Percentiles rank a stretch among this genome's conserved stretches.
These are phyloP conservation scores for Acanthamoeba lenticulata DNA, from an alignment of 208 protist species.

Conservation along the genomic window DNA sequence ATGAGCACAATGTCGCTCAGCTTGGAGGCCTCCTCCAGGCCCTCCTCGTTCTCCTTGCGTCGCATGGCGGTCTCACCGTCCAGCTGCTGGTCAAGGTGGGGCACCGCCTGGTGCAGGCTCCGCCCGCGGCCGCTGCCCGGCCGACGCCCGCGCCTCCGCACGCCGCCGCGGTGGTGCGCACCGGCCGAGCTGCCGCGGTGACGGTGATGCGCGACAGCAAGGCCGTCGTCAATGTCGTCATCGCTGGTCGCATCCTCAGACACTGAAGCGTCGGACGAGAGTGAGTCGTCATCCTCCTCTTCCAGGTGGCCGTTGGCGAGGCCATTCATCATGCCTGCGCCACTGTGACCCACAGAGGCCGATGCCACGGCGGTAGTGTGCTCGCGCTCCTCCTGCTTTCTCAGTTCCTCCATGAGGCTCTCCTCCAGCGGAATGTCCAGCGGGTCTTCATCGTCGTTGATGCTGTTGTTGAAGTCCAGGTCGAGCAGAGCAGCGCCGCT, in stretches of 20 bases:
- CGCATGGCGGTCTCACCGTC: not conserved
- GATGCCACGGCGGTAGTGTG: not conserved
- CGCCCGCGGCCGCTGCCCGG: too few relatives aligned
- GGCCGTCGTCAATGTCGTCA: too few relatives aligned
- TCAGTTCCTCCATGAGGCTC: constrained; percentile 44
- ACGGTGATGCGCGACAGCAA: too few relatives aligned
- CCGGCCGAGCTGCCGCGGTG: too few relatives aligned
- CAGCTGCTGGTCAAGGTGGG: too few relatives aligned
- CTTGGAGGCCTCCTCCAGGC: not conserved
- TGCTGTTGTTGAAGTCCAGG: not conserved
- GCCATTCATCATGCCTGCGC: not conserved
- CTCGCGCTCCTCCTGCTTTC: constrained; percentile 27
- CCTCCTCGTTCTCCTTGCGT: not conserved
- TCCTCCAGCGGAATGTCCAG: constrained; percentile 39
- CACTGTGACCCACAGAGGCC: not conserved
- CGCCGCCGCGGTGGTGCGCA: too few relatives aligned
- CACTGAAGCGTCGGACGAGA: too few relatives aligned
- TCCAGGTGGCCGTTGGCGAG: not conserved
- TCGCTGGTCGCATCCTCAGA: too few relatives aligned
- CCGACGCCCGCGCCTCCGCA: too few relatives aligned
- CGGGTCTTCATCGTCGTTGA: not conserved
- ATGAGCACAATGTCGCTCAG: not conserved
- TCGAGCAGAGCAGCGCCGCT: not conserved
- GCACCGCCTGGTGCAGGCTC: too few relatives aligned
- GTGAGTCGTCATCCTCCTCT: not conserved